Evolutionary conservation across 1,139 yeast species (phyloP).

Genomic region (Debaryomyces coudertii): DNA sequence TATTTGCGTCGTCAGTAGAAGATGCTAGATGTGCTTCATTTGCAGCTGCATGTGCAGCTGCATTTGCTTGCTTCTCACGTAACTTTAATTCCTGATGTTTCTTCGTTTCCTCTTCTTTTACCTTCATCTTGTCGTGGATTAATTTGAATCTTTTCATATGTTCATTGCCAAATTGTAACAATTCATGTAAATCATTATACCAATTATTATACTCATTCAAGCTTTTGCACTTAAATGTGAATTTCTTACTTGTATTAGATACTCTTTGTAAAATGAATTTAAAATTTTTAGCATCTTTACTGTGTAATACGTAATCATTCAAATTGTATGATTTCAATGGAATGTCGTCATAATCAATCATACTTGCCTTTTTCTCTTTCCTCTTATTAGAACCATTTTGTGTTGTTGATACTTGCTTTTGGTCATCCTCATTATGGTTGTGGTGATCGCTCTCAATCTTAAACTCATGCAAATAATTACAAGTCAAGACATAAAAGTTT

Average conservation of each 20-base stretch:
- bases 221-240: slow-evolving; percentile 43
- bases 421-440: not conserved
- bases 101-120: slow-evolving; percentile 18
- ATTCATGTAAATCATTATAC: slow-evolving; percentile 44
- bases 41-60: not conserved
- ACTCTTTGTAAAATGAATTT: slow-evolving; percentile 40
- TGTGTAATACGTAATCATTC: slow-evolving; percentile 38
- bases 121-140: slow-evolving; percentile 32
- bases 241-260: slow-evolving; percentile 33
- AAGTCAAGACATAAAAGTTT: slow-evolving; percentile 44
- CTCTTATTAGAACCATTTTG: slow-evolving; percentile 16
- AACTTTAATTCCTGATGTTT: slow-evolving; percentile 16
- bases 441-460: slow-evolving; percentile 32
- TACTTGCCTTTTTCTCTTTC: slow-evolving; percentile 46
- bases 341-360: slow-evolving; percentile 44
- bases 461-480: slow-evolving; percentile 51
- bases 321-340: slow-evolving; percentile 49
- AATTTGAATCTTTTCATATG: slow-evolving; percentile 40
- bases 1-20: not conserved
- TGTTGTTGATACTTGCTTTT: slow-evolving; percentile 9
- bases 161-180: slow-evolving; percentile 39
- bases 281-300: slow-evolving; percentile 37
- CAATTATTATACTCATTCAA: slow-evolving; percentile 36
- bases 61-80: slow-evolving; percentile 9
- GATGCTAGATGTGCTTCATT: not conserved